Conservation (phyloP, 176 grass and related monocot species). For the Cymbopogon citratus region DNA sequence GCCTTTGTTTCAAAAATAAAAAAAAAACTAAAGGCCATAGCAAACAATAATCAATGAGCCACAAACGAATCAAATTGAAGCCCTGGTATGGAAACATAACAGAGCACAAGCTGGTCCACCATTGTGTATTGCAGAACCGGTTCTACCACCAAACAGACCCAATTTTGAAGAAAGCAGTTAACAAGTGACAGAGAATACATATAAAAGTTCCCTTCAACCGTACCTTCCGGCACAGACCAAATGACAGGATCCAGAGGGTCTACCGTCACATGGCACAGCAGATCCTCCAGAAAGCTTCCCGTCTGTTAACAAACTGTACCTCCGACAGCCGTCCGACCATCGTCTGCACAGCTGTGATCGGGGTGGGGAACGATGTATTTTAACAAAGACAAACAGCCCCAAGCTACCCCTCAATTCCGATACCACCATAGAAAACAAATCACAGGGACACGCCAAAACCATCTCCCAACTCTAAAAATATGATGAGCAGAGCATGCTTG, state of each 20-base stretch:
- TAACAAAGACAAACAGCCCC: slow-evolving; percentile 19
- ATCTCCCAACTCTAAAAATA: slow-evolving; percentile 26
- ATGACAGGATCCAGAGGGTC: slow-evolving; percentile 53
- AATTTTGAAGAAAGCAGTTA: slow-evolving; percentile 11
- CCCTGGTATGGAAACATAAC: slow-evolving; percentile 15
- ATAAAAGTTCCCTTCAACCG: slow-evolving; percentile 12
- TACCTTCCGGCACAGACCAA: slow-evolving; percentile 35
- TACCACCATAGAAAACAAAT: slow-evolving; percentile 30
- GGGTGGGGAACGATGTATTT: slow-evolving; percentile 39
- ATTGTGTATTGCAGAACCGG: not conserved
- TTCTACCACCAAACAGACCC: slow-evolving; percentile 14
- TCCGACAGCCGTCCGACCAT: slow-evolving; percentile 67
- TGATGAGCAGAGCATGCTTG: slow-evolving; percentile 27
- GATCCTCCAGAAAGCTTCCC: slow-evolving; percentile 39
- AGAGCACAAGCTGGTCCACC: slow-evolving; percentile 34
- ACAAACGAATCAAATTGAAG: slow-evolving; percentile 22
- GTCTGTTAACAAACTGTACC: slow-evolving; percentile 52
- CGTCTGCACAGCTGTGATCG: slow-evolving; percentile 53
- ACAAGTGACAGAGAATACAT: slow-evolving; percentile 27
- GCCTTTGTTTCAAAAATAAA: no score
- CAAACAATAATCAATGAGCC: not conserved
- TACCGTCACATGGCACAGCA: slow-evolving; percentile 45
- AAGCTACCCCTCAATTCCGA: slow-evolving; percentile 27
- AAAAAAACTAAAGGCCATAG: not conserved
- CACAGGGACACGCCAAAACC: slow-evolving; percentile 9